These are phyloP conservation scores for Melastoma candidum DNA, from an alignment of 441 rosid genomes.

Conservation along the genomic window DNA sequence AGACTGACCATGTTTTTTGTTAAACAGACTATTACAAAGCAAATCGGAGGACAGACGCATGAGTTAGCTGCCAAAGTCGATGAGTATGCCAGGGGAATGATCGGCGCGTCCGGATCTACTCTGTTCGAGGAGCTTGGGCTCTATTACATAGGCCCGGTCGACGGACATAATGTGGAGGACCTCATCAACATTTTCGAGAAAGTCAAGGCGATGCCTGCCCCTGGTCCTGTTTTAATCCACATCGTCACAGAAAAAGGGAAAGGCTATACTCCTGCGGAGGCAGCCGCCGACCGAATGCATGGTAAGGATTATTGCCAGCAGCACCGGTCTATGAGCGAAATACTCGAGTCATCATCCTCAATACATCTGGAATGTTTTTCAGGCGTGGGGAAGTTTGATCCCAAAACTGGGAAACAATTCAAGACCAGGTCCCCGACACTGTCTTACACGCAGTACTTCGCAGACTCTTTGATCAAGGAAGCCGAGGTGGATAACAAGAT, in stretches of 20 bases:
- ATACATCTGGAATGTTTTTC: neutral
- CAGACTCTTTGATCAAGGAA: constrained; percentile 37
- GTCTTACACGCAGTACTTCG: constrained; percentile 31
- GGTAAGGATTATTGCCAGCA: constrained; percentile 17
- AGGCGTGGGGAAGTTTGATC: constrained; percentile 44
- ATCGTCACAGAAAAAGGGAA: constrained; percentile 43
- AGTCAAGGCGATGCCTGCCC: constrained; percentile 22
- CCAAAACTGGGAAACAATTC: constrained; percentile 32
- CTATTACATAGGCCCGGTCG: constrained; percentile 38
- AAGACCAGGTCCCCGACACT: constrained; percentile 22
- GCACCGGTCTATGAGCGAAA: neutral
- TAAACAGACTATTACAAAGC: constrained; percentile 25
- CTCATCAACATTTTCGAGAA: constrained; percentile 25
- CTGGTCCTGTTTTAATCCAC: constrained; percentile 41
- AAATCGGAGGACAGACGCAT: constrained; percentile 26
- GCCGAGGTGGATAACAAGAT: constrained; percentile 30
- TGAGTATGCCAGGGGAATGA: constrained; percentile 16
- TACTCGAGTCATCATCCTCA: neutral
- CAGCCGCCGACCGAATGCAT: constrained; percentile 41
- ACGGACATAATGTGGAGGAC: constrained; percentile 37
- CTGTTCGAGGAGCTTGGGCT: constrained; percentile 44
- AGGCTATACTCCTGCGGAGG: constrained; percentile 40
- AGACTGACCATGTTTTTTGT: neutral
- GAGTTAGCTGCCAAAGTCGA: constrained; percentile 27
- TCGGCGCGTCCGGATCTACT: constrained; percentile 17